Base-by-base conservation (phyloP, 768 basidiomycete genomes). In the Podaxis carcinomalis region DNA sequence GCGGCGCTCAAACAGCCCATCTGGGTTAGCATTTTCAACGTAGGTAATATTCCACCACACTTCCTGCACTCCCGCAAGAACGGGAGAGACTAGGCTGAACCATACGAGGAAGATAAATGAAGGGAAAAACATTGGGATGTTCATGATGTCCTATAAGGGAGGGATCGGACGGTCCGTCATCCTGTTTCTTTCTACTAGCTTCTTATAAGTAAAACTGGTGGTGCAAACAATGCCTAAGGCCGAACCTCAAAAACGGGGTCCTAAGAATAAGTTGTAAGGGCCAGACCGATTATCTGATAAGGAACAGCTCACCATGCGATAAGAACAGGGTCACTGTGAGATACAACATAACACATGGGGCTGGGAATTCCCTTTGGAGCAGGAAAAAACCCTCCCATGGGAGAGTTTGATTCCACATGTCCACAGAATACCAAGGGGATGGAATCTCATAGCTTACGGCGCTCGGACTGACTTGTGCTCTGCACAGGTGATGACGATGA, bases 41-140 rank as follows among this genome's bases (percentile, higher is more conserved):
- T 92, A 95, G 52, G 93, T 89, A 73, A 98, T 81, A 71, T 97
- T 89, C 94, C 94, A 95, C 91, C 91, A 93, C 13, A 85, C 59
- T 67, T 93, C 91, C 1, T 85, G 80, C 14, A 90, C 77, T 27
- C 81, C 88, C n/a, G 86, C 89, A 14, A 83, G 66, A n/a, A 71
- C 81, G 35, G 78, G 72, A 2, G 76, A 63, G 40, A 76, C 70
- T 47, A 78, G 56, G 10, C 68, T 63, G 19, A 76, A 67, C 19
- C 78, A 64, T 40, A 74, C 61, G 62, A 69, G 21, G 27, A 52
- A 75, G 66, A 64, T 74, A 64, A 67, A 70, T 62, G 56, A 32
- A 32, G 54, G 56, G 42, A 28, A 53, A n/a, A 54, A 36, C 9
- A 49, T 42, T 10, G 62, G 11, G 27, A 46, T 51, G n/a, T 23